phyloP scores from a whole-genome alignment of 1,284 basidiomycete genomes.

The Cutaneotrichosporon sp. region DNA sequence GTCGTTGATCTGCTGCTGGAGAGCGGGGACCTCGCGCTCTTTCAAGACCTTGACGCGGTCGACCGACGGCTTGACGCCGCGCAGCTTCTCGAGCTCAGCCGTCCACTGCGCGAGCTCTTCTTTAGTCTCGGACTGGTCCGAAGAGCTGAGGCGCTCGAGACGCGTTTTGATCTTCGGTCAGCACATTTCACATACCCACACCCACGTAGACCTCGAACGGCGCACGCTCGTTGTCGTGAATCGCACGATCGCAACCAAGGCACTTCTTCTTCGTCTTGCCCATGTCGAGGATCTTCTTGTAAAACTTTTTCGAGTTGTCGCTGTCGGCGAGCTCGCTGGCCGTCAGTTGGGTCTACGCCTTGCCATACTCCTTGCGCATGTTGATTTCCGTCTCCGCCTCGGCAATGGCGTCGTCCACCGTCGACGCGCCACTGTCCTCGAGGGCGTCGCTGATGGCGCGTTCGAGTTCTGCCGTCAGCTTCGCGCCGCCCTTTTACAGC shows the following conservation, averaged over 20 bases:
- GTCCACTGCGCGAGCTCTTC: constrained; percentile 61
- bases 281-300: constrained; percentile 58
- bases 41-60: constrained; percentile 52
- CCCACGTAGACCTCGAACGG: constrained; percentile 65
- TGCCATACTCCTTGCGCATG: constrained; percentile 55
- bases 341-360: neutral
- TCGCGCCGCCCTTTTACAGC: no score
- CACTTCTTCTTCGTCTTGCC: constrained; percentile 67
- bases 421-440: constrained; percentile 42
- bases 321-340: constrained; percentile 17
- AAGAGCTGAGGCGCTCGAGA: constrained; percentile 23
- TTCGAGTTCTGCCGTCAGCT: constrained; percentile 53
- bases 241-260: constrained; percentile 65
- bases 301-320: constrained; percentile 49
- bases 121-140: constrained; percentile 45
- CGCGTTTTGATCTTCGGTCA: constrained; percentile 51
- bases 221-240: constrained; percentile 60
- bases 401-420: constrained; percentile 57
- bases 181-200: constrained; percentile 1
- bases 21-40: constrained; percentile 58
- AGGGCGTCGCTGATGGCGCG: constrained; percentile 53
- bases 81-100: constrained; percentile 56
- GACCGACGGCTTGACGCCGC: constrained; percentile 56
- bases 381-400: constrained; percentile 57
- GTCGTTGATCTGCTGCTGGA: constrained; percentile 61